These are phyloP conservation scores for Colletotrichum horii DNA, from an alignment of 2,329 filamentous ascomycete genomes.

Conservation along the genomic window DNA sequence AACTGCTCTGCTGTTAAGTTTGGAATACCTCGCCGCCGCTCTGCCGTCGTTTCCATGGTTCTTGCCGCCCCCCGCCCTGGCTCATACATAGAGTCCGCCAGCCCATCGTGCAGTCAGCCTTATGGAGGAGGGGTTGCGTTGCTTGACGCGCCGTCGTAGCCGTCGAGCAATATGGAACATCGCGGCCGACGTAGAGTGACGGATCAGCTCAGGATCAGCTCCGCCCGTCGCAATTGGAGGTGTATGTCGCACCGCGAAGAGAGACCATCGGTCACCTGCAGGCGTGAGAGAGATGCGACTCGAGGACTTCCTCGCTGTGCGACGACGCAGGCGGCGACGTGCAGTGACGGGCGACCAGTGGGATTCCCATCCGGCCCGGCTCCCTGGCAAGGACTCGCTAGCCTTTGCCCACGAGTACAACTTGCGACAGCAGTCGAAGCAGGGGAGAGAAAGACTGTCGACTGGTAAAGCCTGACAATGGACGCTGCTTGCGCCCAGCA, in stretches of 20 bases:
- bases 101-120: conserved; percentile 13
- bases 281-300: conserved; percentile 5
- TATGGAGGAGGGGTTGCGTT: background rate
- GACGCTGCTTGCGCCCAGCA: background rate
- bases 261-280: conserved; percentile 10
- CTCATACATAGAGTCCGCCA: background rate
- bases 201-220: background rate
- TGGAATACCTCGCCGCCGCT: background rate
- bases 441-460: background rate
- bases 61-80: background rate
- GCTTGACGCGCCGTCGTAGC: background rate
- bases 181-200: background rate
- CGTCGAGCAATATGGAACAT: conserved; percentile 1
- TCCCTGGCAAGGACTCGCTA: conserved; percentile 1
- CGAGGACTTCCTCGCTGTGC: conserved; percentile 9
- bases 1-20: background rate
- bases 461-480: background rate
- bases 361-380: conserved; percentile 3
- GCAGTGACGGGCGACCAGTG: conserved; percentile 4
- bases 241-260: background rate
- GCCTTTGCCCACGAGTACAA: background rate
- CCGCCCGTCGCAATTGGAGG: background rate
- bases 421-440: background rate
- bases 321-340: conserved; percentile 16
- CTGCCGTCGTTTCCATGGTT: background rate